These are phyloP conservation scores for Paxillus rubicundulus DNA, from an alignment of 768 basidiomycete genomes.

Conservation along the genomic window DNA sequence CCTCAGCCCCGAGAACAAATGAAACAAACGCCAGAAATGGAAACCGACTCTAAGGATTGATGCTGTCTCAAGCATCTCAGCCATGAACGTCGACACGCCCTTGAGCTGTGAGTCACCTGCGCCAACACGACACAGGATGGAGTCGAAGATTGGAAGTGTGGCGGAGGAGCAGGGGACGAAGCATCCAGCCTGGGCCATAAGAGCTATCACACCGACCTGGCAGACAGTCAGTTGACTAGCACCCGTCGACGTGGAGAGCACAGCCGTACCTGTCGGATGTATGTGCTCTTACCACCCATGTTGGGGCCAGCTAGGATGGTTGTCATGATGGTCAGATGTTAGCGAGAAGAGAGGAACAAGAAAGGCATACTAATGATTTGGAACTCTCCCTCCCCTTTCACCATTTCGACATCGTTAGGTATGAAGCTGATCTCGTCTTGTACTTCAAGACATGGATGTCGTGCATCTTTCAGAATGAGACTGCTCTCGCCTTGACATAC, in stretches of 20 bases:
- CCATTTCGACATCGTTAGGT: conserved; percentile 93
- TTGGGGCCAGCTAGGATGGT: conserved; percentile 79
- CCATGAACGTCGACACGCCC: conserved; percentile 99
- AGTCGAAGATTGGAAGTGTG: conserved; percentile 89
- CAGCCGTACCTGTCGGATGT: conserved; percentile 77
- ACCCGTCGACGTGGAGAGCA: not conserved
- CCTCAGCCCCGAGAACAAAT: not conserved
- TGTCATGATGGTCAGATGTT: conserved; percentile 1
- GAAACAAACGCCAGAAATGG: not conserved
- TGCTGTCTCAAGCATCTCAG: conserved; percentile 98
- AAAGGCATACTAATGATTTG: conserved; percentile 79
- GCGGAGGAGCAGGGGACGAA: conserved; percentile 94
- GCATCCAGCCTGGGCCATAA: conserved; percentile 94
- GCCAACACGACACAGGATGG: conserved; percentile 91
- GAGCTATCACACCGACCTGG: conserved; percentile 87
- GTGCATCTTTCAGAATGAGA: conserved; percentile 76
- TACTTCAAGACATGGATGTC: conserved; percentile 95
- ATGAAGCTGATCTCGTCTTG: conserved; percentile 96
- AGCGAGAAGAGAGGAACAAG: not conserved
- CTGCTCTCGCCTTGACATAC: conserved; percentile 64
- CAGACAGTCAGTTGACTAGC: not conserved
- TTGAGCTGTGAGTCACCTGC: conserved; percentile 98
- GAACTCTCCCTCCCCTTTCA: conserved; percentile 91
- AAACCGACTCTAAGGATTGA: conserved; percentile 78
- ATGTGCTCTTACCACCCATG: conserved; percentile 98